These are phyloP conservation scores for Actinomortierella wolfii DNA, from an alignment of 371 early-diverging fungal genomes.

Conservation along the genomic window DNA sequence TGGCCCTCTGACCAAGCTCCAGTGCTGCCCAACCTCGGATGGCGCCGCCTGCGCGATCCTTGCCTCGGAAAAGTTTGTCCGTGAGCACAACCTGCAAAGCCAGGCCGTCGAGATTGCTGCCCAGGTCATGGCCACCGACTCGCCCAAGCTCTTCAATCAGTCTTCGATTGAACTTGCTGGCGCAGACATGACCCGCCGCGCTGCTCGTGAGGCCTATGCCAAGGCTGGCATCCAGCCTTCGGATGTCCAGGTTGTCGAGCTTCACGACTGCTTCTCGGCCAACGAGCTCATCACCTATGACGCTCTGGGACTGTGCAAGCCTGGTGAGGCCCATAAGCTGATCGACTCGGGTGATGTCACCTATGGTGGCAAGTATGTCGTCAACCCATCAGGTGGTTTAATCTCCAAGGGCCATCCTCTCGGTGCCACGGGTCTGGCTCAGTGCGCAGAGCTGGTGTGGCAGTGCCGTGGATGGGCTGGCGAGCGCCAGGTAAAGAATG, in stretches of 20 bases:
- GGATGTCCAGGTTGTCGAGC: conserved; percentile 75
- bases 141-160: conserved; percentile 58
- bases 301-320: conserved; percentile 70
- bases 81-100: conserved; percentile 63
- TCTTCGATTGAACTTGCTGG: conserved; percentile 74
- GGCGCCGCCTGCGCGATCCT: conserved; percentile 74
- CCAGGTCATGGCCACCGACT: conserved; percentile 79
- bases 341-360: conserved; percentile 61
- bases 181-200: conserved; percentile 73
- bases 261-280: conserved; percentile 85
- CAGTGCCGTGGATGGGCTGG: conserved; percentile 76
- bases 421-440: conserved; percentile 83
- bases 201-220: conserved; percentile 59
- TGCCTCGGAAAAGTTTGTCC: conserved; percentile 72
- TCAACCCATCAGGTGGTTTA: conserved; percentile 84
- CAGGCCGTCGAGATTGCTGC: conserved; percentile 76
- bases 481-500: conserved; percentile 73
- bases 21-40: conserved; percentile 85
- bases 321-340: conserved; percentile 67
- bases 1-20: conserved; percentile 75
- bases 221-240: conserved; percentile 63
- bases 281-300: conserved; percentile 84
- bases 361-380: conserved; percentile 66
- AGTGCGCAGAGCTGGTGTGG: conserved; percentile 72
- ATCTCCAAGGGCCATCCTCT: conserved; percentile 85